phyloP scores from a whole-genome alignment of 441 rosid species.

The Gossypium trilobum region DNA sequence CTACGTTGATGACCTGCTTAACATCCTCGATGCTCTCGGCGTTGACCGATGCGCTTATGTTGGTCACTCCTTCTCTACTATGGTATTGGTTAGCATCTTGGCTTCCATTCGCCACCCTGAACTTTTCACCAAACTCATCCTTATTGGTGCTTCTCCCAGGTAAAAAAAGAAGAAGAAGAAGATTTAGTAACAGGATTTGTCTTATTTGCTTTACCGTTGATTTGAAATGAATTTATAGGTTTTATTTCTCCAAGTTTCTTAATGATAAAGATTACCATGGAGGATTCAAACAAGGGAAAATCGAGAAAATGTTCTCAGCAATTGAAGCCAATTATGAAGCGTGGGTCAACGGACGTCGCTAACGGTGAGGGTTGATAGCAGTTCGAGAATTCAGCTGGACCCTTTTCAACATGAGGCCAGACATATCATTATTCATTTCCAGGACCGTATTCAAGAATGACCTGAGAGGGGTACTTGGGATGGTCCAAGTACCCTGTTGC shows the following conservation, averaged over 20 bases:
- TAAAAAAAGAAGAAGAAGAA: background rate
- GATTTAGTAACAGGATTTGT: background rate
- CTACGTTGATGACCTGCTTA: conserved; percentile 51
- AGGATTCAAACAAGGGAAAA: conserved; percentile 43
- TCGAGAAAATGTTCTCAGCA: conserved; percentile 44
- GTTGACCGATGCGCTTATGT: conserved; percentile 43
- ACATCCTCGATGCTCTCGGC: conserved; percentile 45
- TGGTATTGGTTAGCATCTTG: conserved; percentile 40
- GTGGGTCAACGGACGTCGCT: conserved; percentile 54
- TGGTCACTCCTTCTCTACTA: conserved; percentile 63
- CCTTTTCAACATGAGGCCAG: conserved; percentile 63
- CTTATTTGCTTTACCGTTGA: background rate
- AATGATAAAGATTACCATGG: conserved; percentile 52
- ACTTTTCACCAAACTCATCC: conserved; percentile 50
- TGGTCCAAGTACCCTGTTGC: conserved; percentile 44
- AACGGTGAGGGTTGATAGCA: conserved; percentile 54
- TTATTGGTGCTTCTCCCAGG: conserved; percentile 63
- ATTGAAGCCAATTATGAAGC: conserved; percentile 58
- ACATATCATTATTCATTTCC: conserved; percentile 46
- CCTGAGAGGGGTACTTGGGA: conserved; percentile 46
- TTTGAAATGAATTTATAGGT: background rate
- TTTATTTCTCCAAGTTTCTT: conserved; percentile 35
- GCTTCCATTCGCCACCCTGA: conserved; percentile 60
- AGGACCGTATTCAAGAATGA: conserved; percentile 50
- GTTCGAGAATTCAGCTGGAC: conserved; percentile 65